Conservation (phyloP, 2,329 filamentous ascomycete species). For the Parascedosporium putredinis region DNA sequence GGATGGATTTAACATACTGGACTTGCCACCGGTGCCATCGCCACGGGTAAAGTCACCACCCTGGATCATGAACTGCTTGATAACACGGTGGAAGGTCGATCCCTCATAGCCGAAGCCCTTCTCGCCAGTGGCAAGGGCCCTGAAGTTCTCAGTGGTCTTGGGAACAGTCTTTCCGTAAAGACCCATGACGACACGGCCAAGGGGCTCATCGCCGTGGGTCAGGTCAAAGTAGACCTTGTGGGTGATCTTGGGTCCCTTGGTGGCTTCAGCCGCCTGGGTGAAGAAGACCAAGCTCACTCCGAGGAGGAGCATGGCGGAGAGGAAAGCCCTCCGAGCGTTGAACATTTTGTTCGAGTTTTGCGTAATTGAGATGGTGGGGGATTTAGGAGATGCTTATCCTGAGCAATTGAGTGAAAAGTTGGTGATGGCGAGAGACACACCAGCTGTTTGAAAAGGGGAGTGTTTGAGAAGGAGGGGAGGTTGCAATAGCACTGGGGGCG, state of each 20-base stretch:
- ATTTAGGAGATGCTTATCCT: too few species aligned
- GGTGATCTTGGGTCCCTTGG: conserved; percentile 89
- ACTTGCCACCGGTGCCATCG: conserved; percentile 77
- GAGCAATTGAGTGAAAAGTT: conserved; percentile 1
- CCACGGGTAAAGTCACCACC: conserved; percentile 79
- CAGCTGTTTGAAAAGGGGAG: conserved; percentile 11
- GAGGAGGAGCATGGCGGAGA: conserved; percentile 66
- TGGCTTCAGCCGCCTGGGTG: conserved; percentile 61
- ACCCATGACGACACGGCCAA: conserved; percentile 70
- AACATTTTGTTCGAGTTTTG: conserved; percentile 49
- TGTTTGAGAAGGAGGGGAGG: conserved; percentile 12
- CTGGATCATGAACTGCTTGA: conserved; percentile 88
- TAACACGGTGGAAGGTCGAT: conserved; percentile 80
- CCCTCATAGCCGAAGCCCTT: conserved; percentile 78
- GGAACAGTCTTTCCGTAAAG: conserved; percentile 83
- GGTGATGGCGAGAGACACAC: conserved; percentile 5
- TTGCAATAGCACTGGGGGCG: conserved; percentile 6
- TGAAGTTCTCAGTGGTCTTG: conserved; percentile 64
- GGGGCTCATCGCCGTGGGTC: conserved; percentile 58
- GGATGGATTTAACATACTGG: conserved; percentile 43
- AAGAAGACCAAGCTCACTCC: conserved; percentile 67
- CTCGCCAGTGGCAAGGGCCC: conserved; percentile 73
- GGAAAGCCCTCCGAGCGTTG: conserved; percentile 58
- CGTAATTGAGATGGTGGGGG: neutral
- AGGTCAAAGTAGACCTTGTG: conserved; percentile 91